phyloP scores from a whole-genome alignment of 2,329 filamentous ascomycete species.

The Trichoderma gracile region DNA sequence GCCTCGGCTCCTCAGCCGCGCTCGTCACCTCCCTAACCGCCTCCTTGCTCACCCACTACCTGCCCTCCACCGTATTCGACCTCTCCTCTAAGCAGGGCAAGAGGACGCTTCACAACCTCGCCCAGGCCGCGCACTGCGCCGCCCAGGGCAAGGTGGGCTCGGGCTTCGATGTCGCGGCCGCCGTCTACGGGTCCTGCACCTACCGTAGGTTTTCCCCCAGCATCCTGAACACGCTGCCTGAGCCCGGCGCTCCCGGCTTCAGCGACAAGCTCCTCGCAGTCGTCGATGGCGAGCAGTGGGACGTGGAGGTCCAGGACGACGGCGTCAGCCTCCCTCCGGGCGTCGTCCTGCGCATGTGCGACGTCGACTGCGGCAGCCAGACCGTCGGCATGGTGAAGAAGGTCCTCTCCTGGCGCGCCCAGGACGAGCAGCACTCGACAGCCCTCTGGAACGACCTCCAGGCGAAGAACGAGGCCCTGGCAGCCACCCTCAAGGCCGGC shows the following conservation, averaged over 20 bases:
- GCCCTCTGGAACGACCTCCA: conserved; percentile 76
- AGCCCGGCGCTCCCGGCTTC: conserved; percentile 68
- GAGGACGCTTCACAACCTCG: conserved; percentile 80
- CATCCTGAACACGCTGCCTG: conserved; percentile 67
- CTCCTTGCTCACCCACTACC: conserved; percentile 74
- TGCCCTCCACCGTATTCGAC: conserved; percentile 59
- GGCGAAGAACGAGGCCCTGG: conserved; percentile 69
- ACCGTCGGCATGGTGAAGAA: conserved; percentile 96
- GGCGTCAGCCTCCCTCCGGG: conserved; percentile 70
- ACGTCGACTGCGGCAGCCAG: conserved; percentile 91
- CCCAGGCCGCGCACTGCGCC: conserved; percentile 90
- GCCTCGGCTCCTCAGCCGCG: conserved; percentile 90
- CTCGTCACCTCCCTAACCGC: conserved; percentile 86
- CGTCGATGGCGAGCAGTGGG: conserved; percentile 73
- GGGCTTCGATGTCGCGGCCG: conserved; percentile 91
- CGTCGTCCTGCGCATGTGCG: conserved; percentile 84
- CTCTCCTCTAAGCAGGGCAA: conserved; percentile 55
- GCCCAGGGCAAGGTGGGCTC: conserved; percentile 96
- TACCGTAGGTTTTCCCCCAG: conserved; percentile 91
- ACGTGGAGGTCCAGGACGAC: conserved; percentile 72
- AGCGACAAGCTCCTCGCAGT: conserved; percentile 62
- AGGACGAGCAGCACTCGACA: conserved; percentile 64
- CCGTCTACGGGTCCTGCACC: conserved; percentile 85
- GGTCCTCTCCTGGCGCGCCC: conserved; percentile 77
- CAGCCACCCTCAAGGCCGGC: conserved; percentile 59